These are phyloP conservation scores for Cladosporium sp. DNA, from an alignment of 2,329 filamentous ascomycete genomes.

Conservation along the genomic window DNA sequence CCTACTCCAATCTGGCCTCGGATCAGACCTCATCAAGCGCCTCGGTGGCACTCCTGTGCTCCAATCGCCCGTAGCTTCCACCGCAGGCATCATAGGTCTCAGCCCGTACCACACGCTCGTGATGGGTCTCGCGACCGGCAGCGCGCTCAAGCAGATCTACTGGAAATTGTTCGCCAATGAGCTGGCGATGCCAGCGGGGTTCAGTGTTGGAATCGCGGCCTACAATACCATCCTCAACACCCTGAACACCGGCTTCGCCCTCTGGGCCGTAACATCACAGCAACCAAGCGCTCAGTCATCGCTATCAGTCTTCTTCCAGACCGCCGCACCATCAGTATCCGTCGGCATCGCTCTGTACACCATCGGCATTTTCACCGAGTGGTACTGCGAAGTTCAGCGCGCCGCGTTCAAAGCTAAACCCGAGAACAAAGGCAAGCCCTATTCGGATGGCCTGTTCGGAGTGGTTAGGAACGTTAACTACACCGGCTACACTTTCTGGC, in stretches of 20 bases:
- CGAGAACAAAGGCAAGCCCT: slow-evolving; percentile 29
- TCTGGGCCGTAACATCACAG: slow-evolving; percentile 28
- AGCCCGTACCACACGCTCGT: slow-evolving; percentile 30
- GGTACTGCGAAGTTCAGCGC: slow-evolving; percentile 29
- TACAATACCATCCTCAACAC: slow-evolving; percentile 33
- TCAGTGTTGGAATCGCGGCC: slow-evolving; percentile 24
- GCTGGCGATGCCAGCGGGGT: slow-evolving; percentile 24
- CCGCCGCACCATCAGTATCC: slow-evolving; percentile 19
- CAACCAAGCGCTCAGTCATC: slow-evolving; percentile 24
- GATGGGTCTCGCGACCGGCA: slow-evolving; percentile 29
- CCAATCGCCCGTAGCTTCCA: slow-evolving; percentile 17
- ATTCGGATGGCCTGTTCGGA: slow-evolving; percentile 25
- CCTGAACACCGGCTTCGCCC: slow-evolving; percentile 29
- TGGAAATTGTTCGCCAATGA: slow-evolving; percentile 31
- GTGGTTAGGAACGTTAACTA: slow-evolving; percentile 29
- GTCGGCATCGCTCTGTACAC: slow-evolving; percentile 27
- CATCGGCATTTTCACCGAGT: slow-evolving; percentile 30
- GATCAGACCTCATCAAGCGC: slow-evolving; percentile 14
- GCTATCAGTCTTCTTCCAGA: slow-evolving; percentile 20
- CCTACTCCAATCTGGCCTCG: slow-evolving; percentile 25
- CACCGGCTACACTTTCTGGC: slow-evolving; percentile 20
- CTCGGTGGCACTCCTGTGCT: slow-evolving; percentile 21
- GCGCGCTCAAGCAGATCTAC: slow-evolving; percentile 32
- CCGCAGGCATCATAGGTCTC: slow-evolving; percentile 23
- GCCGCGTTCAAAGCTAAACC: slow-evolving; percentile 25